Conservation (phyloP, 2,329 filamentous ascomycete genomes). For the Nemania bipapillata region DNA sequence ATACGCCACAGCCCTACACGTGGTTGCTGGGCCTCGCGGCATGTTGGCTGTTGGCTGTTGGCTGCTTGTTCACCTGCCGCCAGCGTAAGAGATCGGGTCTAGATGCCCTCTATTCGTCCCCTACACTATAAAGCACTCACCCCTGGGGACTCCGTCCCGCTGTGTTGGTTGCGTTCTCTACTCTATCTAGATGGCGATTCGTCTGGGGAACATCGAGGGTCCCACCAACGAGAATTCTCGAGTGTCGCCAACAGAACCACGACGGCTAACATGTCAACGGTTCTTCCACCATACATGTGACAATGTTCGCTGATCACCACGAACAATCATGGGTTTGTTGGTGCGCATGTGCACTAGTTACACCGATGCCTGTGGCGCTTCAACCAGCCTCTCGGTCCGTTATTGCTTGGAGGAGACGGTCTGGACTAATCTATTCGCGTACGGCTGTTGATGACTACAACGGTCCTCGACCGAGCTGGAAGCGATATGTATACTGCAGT, state of each 20-base stretch:
- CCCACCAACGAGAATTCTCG: slow-evolving; percentile 4
- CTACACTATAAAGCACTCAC: neutral
- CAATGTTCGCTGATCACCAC: neutral
- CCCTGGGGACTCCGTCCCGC: neutral
- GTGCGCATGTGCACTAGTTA: slow-evolving; percentile 2
- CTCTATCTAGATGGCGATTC: neutral
- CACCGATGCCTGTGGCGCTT: slow-evolving; percentile 4
- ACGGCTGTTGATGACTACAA: neutral
- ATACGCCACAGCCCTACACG: slow-evolving; percentile 25
- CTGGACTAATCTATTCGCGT: slow-evolving; percentile 11
- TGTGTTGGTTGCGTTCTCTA: neutral
- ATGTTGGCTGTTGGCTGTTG: slow-evolving; percentile 19
- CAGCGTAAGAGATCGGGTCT: neutral
- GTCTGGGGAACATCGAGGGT: neutral
- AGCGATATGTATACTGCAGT: neutral
- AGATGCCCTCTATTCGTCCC: neutral
- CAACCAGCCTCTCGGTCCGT: neutral
- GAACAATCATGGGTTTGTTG: slow-evolving; percentile 6
- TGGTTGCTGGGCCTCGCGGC: neutral
- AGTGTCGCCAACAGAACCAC: slow-evolving; percentile 9
- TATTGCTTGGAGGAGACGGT: neutral
- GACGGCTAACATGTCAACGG: neutral
- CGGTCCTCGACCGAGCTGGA: neutral
- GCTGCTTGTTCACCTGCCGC: slow-evolving; percentile 11
- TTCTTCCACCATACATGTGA: neutral